Percentiles rank a stretch among this genome's conserved stretches.
Conservation (phyloP, 257 asterid genomes). For the Rauvolfia tetraphylla region DNA sequence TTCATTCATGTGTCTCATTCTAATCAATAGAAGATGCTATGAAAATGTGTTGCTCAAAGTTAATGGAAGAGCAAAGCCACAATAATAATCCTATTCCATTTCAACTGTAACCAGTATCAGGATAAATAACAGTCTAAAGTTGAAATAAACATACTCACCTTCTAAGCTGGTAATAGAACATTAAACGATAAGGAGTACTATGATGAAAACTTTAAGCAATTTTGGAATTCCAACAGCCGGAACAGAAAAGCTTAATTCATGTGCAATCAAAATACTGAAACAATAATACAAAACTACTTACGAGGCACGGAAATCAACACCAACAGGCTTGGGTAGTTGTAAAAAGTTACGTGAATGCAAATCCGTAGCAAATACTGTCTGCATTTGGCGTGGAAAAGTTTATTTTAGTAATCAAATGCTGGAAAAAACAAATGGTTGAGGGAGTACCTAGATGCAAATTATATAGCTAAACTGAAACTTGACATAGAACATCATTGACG, state of each 20-base stretch:
- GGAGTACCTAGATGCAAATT: not conserved
- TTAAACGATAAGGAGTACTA: not conserved
- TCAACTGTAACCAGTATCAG: not conserved
- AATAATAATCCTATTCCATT: not conserved
- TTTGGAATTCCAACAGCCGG: not conserved
- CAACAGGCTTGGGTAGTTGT: conserved; percentile 89
- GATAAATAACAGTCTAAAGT: not conserved
- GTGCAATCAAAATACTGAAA: not conserved
- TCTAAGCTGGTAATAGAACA: not conserved
- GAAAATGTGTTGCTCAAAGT: not conserved
- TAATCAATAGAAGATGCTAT: not conserved
- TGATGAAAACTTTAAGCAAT: not conserved
- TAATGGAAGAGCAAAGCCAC: not conserved
- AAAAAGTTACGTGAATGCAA: conserved; percentile 79
- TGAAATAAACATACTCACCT: not conserved
- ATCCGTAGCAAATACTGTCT: conserved; percentile 89
- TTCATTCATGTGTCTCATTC: not conserved
- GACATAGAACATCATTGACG: not conserved
- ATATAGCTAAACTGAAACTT: not conserved
- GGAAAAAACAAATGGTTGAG: not conserved
- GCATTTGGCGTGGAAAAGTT: conserved; percentile 27
- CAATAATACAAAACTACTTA: conserved; percentile 39
- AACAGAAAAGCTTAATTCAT: not conserved
- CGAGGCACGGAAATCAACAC: conserved; percentile 98
- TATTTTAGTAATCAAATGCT: conserved; percentile 20